Evolutionary conservation across 2,329 filamentous ascomycete species (phyloP), one percentile per base, ranked within the genome.

Genomic region (Ascochyta viciae-villosae): DNA sequence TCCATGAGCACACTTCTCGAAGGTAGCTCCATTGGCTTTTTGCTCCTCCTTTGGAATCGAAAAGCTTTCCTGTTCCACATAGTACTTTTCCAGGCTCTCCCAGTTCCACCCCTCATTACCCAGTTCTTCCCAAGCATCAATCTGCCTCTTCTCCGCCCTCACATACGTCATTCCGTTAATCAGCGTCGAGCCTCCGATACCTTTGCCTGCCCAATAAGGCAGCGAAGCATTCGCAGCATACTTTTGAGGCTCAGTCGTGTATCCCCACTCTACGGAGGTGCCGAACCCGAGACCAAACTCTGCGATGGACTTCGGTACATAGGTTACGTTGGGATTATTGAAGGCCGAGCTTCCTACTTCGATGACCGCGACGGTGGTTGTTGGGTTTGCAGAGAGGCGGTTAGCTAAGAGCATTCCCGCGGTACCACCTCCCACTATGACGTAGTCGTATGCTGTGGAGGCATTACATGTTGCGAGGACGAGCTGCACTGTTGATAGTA

Each of bases 91-190:
- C 38, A 76, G 39, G 9, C 45, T 60, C 9, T 67, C 55, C 72
- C 73, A 76, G 33, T 67, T 67, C 73, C 72, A 75, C 9, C 70
- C 70, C 16, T 63, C 48, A 34, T 75, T 76, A 1, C 71, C 73
- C 7, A 76, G 35, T 26, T 61, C 48, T 58, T 72, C 67, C 72
- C 73, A 76, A 2, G 63, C 64, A 50, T 74, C 69, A 34, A 74
- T 67, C 45, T 75, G 72, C 6, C 53, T 63, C 19, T 63, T 67
- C 49, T 74, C 73, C 12, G 72, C 72, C 6, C 72, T 62, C 9
- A 74, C 50, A 57, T 74, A 76, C 5, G 72, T 74, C 70, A 74
- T 74, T 3, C 74, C 78, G 63, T 81, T 81, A 49, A 81, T 79
- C 9, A 71, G 67, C 15, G 74, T 78, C 3, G 76, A 77, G 6